Percentiles rank a stretch among this genome's conserved stretches.
phyloP scores from a whole-genome alignment of 2,329 filamentous ascomycete species.

The Ambrosiella xylebori region DNA sequence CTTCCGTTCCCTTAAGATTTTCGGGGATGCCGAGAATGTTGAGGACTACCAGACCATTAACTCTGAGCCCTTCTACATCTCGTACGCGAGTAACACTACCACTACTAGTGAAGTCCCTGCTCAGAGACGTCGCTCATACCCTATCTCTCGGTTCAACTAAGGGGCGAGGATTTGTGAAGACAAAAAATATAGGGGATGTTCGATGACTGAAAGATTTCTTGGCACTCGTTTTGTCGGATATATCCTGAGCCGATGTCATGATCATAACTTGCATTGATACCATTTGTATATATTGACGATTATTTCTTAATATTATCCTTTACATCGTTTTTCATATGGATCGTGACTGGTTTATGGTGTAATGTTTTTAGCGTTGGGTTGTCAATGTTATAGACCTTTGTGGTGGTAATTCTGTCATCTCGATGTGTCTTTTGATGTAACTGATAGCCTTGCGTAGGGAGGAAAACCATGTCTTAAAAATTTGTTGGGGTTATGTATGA shows the following conservation, averaged over 20 bases:
- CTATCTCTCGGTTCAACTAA: constrained; percentile 1
- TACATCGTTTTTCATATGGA: not conserved
- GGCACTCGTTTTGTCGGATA: not conserved
- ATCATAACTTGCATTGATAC: not conserved
- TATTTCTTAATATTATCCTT: not conserved
- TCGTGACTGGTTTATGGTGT: not conserved
- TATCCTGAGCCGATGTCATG: not conserved
- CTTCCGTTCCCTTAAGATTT: constrained; percentile 32
- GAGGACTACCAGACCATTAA: constrained; percentile 31
- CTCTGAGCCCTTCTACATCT: constrained; percentile 27
- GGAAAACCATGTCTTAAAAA: too few species aligned
- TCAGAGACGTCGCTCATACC: constrained; percentile 2
- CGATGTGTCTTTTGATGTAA: too few species aligned
- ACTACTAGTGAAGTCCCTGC: not conserved
- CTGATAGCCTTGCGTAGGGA: too few species aligned
- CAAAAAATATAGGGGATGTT: not conserved
- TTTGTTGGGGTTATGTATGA: too few species aligned
- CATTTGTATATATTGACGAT: constrained; percentile 1
- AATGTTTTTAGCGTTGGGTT: too few species aligned
- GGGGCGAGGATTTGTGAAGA: not conserved
- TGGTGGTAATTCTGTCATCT: too few species aligned
- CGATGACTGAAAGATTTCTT: not conserved
- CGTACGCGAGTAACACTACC: constrained; percentile 19
- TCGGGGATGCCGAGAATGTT: constrained; percentile 27
- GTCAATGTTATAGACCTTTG: too few species aligned